Conservation (phyloP, 441 rosid genomes). For the Gossypium trilobum region DNA sequence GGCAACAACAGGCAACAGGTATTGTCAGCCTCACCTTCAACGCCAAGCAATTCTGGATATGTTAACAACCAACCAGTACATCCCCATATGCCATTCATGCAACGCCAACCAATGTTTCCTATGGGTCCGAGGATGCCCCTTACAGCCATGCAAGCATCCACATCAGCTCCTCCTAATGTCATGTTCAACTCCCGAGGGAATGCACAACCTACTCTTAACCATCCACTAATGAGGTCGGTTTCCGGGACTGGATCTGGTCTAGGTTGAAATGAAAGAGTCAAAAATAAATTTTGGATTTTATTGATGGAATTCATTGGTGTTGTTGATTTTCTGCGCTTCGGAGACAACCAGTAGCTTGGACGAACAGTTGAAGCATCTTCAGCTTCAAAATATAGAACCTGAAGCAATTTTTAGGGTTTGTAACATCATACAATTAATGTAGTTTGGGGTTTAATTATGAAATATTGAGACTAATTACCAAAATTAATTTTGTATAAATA, state of each 20-base stretch:
- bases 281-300: constrained; percentile 8
- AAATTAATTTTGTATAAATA: constrained; percentile 11
- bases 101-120: constrained; percentile 56
- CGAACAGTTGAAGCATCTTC: not conserved
- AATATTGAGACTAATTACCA: not conserved
- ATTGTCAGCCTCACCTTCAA: constrained; percentile 33
- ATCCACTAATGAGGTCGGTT: constrained; percentile 47
- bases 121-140: constrained; percentile 70
- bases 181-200: constrained; percentile 50
- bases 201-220: constrained; percentile 47
- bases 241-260: constrained; percentile 62
- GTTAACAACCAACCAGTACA: constrained; percentile 47
- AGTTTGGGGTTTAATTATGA: not conserved
- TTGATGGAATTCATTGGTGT: constrained; percentile 3
- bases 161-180: constrained; percentile 50
- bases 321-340: constrained; percentile 11
- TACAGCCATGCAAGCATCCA: constrained; percentile 60
- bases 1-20: constrained; percentile 42
- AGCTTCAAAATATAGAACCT: not conserved
- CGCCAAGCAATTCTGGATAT: constrained; percentile 43
- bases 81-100: constrained; percentile 70
- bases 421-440: not conserved
- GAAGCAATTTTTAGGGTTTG: constrained; percentile 3
- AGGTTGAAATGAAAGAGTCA: constrained; percentile 27
- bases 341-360: not conserved